phyloP scores from a whole-genome alignment of 495 filamentous ascomycete genomes.

The Hypoxylon intermedium region DNA sequence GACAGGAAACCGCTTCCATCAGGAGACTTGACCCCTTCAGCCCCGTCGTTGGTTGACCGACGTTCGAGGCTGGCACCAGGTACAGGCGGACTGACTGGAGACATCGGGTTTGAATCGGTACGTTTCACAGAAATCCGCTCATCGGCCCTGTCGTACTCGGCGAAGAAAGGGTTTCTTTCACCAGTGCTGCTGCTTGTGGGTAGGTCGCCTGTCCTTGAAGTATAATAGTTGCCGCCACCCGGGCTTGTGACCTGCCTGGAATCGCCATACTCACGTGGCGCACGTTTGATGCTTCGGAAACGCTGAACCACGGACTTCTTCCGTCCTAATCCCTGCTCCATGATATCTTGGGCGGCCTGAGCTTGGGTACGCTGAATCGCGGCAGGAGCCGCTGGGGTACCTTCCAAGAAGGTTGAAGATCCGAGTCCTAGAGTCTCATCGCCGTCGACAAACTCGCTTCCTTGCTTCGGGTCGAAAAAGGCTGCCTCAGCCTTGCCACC shows the following conservation, averaged over 20 bases:
- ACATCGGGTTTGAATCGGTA: conserved; percentile 52
- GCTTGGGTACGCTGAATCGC: conserved; percentile 81
- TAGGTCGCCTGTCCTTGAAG: conserved; percentile 44
- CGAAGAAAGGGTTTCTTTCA: conserved; percentile 85
- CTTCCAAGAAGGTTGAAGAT: conserved; percentile 95
- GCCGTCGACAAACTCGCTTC: conserved; percentile 78
- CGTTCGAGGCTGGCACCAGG: conserved; percentile 64
- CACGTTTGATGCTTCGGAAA: conserved; percentile 71
- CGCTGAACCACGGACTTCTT: conserved; percentile 95
- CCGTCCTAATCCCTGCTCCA: conserved; percentile 72
- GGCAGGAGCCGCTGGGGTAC: conserved; percentile 82
- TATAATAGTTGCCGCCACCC: conserved; percentile 48
- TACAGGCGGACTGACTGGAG: conserved; percentile 69
- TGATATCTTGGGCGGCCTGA: conserved; percentile 61
- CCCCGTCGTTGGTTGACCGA: conserved; percentile 71
- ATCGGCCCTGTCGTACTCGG: conserved; percentile 69
- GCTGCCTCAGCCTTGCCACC: conserved; percentile 49
- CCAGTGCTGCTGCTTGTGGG: conserved; percentile 26
- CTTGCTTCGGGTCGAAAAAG: conserved; percentile 58
- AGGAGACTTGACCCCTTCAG: conserved; percentile 45
- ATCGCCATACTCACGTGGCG: conserved; percentile 58
- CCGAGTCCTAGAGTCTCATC: conserved; percentile 84
- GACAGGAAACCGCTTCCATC: conserved; percentile 73
- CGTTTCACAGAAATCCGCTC: conserved; percentile 52
- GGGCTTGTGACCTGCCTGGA: conserved; percentile 61